Percentiles rank a stretch among this genome's conserved stretches.
Evolutionary conservation across 768 basidiomycete species (phyloP).

Genomic region (Paxillus rubicundulus): DNA sequence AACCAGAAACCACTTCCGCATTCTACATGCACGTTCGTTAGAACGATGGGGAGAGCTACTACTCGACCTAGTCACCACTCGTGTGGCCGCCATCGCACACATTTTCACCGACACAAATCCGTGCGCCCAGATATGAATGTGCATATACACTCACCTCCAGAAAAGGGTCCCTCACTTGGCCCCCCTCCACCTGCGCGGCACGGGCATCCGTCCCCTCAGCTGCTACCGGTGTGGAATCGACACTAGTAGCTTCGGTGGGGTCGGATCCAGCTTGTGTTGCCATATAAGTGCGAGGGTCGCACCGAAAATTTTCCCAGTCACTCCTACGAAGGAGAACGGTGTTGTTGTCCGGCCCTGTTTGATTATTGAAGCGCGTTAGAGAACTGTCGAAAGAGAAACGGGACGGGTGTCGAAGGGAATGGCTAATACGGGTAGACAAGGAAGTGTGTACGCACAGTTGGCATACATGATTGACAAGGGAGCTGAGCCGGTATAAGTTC

Average conservation of each 20-base stretch:
- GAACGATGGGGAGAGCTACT: too few relatives aligned
- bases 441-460: constrained; percentile 14
- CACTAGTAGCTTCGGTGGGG: background rate
- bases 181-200: background rate
- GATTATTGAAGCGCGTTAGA: background rate
- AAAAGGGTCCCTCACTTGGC: background rate
- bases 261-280: background rate
- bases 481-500: background rate
- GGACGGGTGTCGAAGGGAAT: too few relatives aligned
- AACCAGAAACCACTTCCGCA: background rate
- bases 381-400: too few relatives aligned
- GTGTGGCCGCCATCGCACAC: too few relatives aligned
- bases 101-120: too few relatives aligned
- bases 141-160: background rate
- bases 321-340: constrained; percentile 15
- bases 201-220: background rate
- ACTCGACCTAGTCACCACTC: too few relatives aligned
- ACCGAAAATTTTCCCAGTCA: constrained; percentile 11
- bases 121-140: background rate
- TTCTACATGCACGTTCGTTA: too few relatives aligned
- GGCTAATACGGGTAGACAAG: background rate
- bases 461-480: background rate
- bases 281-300: constrained; percentile 3
- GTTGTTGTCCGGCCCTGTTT: constrained; percentile 18
- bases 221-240: background rate